Evolutionary conservation across 129 eudicot genomes (phyloP).

Genomic region (Flaveria robusta): DNA sequence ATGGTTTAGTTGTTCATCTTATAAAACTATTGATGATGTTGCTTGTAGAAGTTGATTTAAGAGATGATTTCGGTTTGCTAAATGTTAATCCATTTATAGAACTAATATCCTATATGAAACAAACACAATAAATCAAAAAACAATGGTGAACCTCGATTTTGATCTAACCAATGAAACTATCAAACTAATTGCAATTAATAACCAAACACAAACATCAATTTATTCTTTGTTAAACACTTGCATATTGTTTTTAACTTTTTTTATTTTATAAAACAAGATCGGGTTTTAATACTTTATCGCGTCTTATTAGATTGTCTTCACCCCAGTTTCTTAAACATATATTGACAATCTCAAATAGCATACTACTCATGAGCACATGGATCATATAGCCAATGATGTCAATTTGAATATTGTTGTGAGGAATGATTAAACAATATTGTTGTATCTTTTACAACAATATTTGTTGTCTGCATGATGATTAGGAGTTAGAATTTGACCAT

Average conservation of each 20-base stretch:
- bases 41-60: constrained; percentile 1
- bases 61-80: neutral
- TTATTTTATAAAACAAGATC: neutral
- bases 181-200: neutral
- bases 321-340: neutral
- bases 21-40: neutral
- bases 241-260: neutral
- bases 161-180: constrained; percentile 15
- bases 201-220: constrained; percentile 13
- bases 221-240: neutral
- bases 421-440: no score
- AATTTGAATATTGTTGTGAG: neutral
- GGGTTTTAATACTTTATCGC: neutral
- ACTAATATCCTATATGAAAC: neutral
- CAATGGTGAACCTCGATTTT: neutral
- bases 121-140: neutral
- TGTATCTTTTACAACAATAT: no score
- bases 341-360: neutral
- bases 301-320: constrained; percentile 8
- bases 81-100: constrained; percentile 11
- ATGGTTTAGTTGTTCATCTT: constrained; percentile 6
- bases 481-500: no score
- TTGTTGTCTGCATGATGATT: no score
- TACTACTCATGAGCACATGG: neutral
- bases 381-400: neutral